Conservation (phyloP, 2,329 filamentous ascomycete genomes). For the Alternaria burnsii region DNA sequence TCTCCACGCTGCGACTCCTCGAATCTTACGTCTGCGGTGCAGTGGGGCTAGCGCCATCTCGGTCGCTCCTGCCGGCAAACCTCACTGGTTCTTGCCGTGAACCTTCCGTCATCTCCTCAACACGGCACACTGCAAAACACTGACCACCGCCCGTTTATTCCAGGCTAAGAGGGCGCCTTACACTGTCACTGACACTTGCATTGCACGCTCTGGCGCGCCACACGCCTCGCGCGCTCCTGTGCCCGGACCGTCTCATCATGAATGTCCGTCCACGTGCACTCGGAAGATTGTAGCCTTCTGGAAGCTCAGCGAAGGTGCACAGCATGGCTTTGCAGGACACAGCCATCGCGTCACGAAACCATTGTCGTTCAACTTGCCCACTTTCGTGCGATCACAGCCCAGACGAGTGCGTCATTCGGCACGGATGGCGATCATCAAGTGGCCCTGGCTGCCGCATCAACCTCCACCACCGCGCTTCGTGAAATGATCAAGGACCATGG, state of each 20-base stretch:
- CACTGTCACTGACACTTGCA: conserved; percentile 12
- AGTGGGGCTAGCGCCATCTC: conserved; percentile 18
- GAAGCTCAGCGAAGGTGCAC: conserved; percentile 23
- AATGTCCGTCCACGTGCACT: conserved; percentile 26
- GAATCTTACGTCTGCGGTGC: conserved; percentile 14
- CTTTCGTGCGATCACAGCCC: conserved; percentile 20
- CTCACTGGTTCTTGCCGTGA: conserved; percentile 35
- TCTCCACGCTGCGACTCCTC: conserved; percentile 12
- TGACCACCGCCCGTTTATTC: conserved; percentile 13
- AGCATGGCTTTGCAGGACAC: conserved; percentile 20
- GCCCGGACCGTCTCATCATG: conserved; percentile 11
- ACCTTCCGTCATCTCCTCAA: conserved; percentile 22
- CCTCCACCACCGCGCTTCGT: conserved; percentile 21
- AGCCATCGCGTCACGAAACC: conserved; percentile 44
- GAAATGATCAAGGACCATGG: conserved; percentile 34
- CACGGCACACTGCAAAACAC: conserved; percentile 23
- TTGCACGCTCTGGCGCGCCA: conserved; percentile 14
- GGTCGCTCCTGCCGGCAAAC: conserved; percentile 35
- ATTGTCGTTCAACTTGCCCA: conserved; percentile 32
- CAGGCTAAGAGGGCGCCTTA: conserved; percentile 11
- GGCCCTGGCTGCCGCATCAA: conserved; percentile 32
- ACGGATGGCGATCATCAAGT: conserved; percentile 41
- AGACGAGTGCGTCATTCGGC: conserved; percentile 41
- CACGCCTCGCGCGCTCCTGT: conserved; percentile 11
- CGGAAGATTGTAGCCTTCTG: conserved; percentile 26